These are phyloP conservation scores for Eucalyptus tenuipes DNA, from an alignment of 345 rosid genomes.

Conservation along the genomic window DNA sequence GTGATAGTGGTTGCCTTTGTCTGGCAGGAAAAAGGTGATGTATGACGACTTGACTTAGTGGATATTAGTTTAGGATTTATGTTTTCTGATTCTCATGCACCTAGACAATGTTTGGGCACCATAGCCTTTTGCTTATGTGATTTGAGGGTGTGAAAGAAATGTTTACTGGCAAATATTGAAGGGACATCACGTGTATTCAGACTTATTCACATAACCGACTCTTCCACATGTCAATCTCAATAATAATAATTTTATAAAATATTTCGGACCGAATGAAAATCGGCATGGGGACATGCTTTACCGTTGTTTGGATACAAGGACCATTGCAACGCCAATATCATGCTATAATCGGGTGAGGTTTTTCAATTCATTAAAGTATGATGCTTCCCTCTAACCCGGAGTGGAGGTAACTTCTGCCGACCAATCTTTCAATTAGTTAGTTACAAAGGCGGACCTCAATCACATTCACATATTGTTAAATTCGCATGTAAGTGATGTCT, in stretches of 20 bases:
- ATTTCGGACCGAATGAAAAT: background rate
- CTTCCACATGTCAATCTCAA: background rate
- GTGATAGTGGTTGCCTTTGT: background rate
- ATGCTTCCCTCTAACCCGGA: background rate
- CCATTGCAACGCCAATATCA: background rate
- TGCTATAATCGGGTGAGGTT: background rate
- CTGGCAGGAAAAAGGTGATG: background rate
- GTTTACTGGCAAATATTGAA: background rate
- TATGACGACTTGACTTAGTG: background rate
- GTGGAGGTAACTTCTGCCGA: background rate
- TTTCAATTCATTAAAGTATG: background rate
- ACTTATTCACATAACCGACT: background rate
- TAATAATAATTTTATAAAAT: background rate
- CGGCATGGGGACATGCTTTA: background rate
- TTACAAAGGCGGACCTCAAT: background rate
- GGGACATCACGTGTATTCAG: background rate
- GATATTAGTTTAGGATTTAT: background rate
- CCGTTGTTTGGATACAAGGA: background rate
- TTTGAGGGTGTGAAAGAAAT: background rate
- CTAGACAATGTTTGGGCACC: background rate
- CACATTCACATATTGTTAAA: background rate
- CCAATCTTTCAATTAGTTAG: background rate
- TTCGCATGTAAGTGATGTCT: background rate
- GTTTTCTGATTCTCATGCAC: background rate
- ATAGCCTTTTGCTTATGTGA: background rate